These are phyloP conservation scores for Wickerhamomyces silvicola DNA, from an alignment of 805 yeast species.

Conservation along the genomic window DNA sequence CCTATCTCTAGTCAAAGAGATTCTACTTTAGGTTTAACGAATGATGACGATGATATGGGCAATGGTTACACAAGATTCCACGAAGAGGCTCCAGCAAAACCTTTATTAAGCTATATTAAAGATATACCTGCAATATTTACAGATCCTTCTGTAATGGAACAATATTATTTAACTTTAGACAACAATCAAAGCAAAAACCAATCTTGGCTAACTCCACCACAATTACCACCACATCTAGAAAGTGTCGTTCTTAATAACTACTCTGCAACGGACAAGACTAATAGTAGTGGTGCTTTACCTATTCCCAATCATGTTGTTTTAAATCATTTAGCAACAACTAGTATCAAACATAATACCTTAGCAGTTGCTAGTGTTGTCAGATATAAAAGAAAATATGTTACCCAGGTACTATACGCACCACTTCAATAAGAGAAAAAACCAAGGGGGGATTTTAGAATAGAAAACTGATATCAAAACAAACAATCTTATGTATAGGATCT, in stretches of 20 bases:
- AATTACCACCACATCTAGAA: slow-evolving; percentile 93
- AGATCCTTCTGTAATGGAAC: slow-evolving; percentile 84
- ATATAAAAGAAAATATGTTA: slow-evolving; percentile 81
- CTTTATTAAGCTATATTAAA: slow-evolving; percentile 40
- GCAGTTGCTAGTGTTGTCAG: slow-evolving; percentile 91
- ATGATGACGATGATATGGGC: slow-evolving; percentile 78
- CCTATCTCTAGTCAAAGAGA: slow-evolving; percentile 29
- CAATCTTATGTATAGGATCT: too few species aligned
- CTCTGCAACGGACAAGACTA: slow-evolving; percentile 55
- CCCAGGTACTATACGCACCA: slow-evolving; percentile 90
- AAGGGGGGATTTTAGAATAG: too few species aligned
- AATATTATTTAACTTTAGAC: slow-evolving; percentile 71
- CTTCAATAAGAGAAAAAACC: slow-evolving; percentile 34
- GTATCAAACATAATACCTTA: slow-evolving; percentile 86
- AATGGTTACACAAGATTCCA: slow-evolving; percentile 73
- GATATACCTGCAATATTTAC: slow-evolving; percentile 80
- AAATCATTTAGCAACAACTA: slow-evolving; percentile 92
- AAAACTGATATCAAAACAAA: too few species aligned
- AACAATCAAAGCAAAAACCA: slow-evolving; percentile 55
- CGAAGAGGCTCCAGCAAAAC: slow-evolving; percentile 40
- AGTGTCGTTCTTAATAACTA: slow-evolving; percentile 83
- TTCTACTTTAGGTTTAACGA: slow-evolving; percentile 55
- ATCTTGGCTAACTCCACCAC: slow-evolving; percentile 82
- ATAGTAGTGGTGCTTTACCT: slow-evolving; percentile 82
- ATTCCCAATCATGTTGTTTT: slow-evolving; percentile 93